Base-by-base conservation (phyloP, 2,329 filamentous ascomycete species). In the Claviceps humidiphila region DNA sequence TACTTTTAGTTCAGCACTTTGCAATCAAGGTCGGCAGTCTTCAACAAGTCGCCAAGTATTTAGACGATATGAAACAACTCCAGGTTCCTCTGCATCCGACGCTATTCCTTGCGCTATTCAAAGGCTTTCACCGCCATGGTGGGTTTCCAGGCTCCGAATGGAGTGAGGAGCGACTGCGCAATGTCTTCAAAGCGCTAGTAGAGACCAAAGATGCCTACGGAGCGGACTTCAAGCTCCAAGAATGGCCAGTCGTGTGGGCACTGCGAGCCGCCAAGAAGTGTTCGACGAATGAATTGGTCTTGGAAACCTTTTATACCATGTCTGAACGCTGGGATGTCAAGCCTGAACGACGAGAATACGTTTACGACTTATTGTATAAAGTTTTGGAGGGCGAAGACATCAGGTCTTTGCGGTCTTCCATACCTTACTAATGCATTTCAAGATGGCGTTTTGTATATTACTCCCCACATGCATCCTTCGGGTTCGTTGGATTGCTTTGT, bases 51-150 rank as follows among this genome's bases (percentile, higher is more conserved):
- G 78, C 80, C 11, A 76, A 80, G 48, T 78, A 89, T 45, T 71
- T 98, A 22, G 77, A 81, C 47, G 91, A 97, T 64, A 95, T 96
- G 89, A 80, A 78, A 52, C 69, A 71, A 40, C 82, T 82, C 58
- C 70, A 75, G 3, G 73, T 95, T 3, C 78, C 81, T 0, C 70
- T 91, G 16, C 81, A 91, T 55, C 85, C 85, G 5, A 78, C 84
- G 53, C 78, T 95, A 24, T 96, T 91, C 61, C 73, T 93, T 40
- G 76, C 85, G 7, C 72, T 97, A 3, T 87, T 97, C 68, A 84
- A 88, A 60, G 89, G 87, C 0, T 98, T 97, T 63, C 74, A 77
- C 37, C 66, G 71, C 2, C 84, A 95, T 61, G 91, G 90, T 11
- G 82, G 81, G 26, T 63, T 72, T 24, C 72, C 57, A 1, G 67